A percentile compares a stretch with the other conserved stretches of the same genome.
These are phyloP conservation scores for Symbiodinium pilosum DNA, from an alignment of 73 alveolate species.

Conservation along the genomic window DNA sequence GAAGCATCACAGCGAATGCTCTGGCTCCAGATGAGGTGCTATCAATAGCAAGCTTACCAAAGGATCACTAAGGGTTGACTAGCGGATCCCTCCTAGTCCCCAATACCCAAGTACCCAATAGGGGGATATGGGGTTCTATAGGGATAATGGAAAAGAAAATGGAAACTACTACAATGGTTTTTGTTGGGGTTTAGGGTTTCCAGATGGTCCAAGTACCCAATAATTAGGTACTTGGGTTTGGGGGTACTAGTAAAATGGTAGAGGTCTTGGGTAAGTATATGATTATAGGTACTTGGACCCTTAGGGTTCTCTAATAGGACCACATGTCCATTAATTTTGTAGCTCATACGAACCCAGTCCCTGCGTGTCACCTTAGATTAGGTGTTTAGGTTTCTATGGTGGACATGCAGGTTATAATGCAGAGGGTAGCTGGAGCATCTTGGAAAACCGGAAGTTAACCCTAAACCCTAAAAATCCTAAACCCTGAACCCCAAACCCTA, in stretches of 20 bases:
- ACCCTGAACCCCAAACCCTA: not conserved
- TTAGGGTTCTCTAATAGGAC: not conserved
- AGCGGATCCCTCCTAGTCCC: not conserved
- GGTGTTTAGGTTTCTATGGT: no score
- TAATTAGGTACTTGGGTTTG: not conserved
- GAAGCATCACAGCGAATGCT: no score
- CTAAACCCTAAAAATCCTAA: not conserved
- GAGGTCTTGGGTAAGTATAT: not conserved
- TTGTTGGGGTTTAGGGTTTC: not conserved
- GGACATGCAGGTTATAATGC: no score
- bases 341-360: no score
- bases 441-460: not conserved
- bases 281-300: not conserved
- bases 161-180: not conserved
- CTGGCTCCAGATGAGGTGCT: not conserved
- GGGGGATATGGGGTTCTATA: no score
- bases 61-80: slow-evolving; percentile 19
- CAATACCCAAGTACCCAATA: no score
- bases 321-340: no score
- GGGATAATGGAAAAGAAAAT: no score
- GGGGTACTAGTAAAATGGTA: not conserved
- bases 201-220: not conserved
- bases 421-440: not conserved
- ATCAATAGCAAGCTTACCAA: not conserved
- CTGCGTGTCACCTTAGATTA: no score